A percentile compares a stretch with the other conserved stretches of the same genome.
Conservation (phyloP, 1,284 basidiomycete species). For the Irpex sp. region DNA sequence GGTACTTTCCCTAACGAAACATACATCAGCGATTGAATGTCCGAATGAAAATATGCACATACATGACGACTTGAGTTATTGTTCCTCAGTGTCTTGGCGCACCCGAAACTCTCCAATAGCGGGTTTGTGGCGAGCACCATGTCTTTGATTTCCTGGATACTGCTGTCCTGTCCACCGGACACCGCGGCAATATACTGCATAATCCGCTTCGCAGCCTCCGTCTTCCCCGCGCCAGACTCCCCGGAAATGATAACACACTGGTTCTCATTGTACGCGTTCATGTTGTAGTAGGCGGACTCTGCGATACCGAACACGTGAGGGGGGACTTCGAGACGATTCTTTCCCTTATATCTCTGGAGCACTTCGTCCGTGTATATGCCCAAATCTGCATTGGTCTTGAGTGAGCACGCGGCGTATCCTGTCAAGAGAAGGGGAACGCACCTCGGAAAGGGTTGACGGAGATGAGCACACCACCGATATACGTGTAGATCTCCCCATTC, state of each 20-base stretch:
- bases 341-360: constrained; percentile 87
- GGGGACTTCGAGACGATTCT: constrained; percentile 97
- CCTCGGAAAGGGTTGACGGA: constrained; percentile 98
- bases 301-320: constrained; percentile 99
- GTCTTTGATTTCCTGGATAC: constrained; percentile 97
- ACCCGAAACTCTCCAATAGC: constrained; percentile 96
- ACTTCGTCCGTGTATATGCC: constrained; percentile 96
- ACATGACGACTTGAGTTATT: constrained; percentile 99
- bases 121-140: constrained; percentile 99
- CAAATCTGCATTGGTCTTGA: constrained; percentile 57
- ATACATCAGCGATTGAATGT: background rate
- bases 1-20: constrained; percentile 83
- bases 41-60: constrained; percentile 31
- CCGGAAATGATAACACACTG: constrained; percentile 99
- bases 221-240: constrained; percentile 97
- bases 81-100: constrained; percentile 97
- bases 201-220: constrained; percentile 96
- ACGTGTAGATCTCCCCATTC: constrained; percentile 97
- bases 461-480: constrained; percentile 96
- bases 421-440: constrained; percentile 31
- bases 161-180: constrained; percentile 79
- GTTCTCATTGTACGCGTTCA: constrained; percentile 99
- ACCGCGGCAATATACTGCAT: constrained; percentile 99
- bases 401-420: background rate
- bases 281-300: constrained; percentile 97